Base-by-base conservation (phyloP, 1,284 basidiomycete genomes). In the Flammula alnicola region DNA sequence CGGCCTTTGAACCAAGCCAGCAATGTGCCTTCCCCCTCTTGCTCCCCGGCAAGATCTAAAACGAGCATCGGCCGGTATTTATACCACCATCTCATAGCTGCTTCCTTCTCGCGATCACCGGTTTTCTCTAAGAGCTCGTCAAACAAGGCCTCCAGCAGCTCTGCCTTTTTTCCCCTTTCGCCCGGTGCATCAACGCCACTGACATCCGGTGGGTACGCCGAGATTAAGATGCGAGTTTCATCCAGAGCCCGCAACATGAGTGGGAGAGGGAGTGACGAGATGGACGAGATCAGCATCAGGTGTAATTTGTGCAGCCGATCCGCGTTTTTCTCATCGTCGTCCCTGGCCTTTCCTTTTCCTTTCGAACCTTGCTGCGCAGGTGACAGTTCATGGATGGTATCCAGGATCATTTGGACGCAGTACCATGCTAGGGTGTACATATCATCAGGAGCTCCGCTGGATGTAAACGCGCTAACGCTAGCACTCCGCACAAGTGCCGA, bases 71-170 rank as follows among this genome's bases (percentile, higher is more conserved):
- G 44, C 45, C 61, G 57, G 53, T 64, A 54, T 45, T 58, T 50
- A 62, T 79, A 77, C 88, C 88, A 90, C 88, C 87, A 90, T 29
- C 64, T 65, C 64, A 89, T 75, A 27, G 69, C 78, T 52, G 73
- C 73, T 60, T 81, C 81, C 65, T 84, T 88, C 71, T 87, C 85
- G 44, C 69, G 67, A 63, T 88, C 85, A 5, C 86, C 85, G 0
- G 86, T 76, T 33, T 72, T 73, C 57, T 83, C 79, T 54, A 80
- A 66, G 16, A 88, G 73, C 62, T 86, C 84, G 36, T 66, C 71
- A 64, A 84, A 84, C 27, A 87, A 58, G 8, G 77, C 78, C 27
- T 79, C 69, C 7, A 80, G 68, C 12, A 89, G 68, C 56, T 84
- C 83, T 36, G 65, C 64, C 57, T 71, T 71, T 52, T 59, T 61